phyloP scores from a whole-genome alignment of 2,329 filamentous ascomycete species.

The Monilinia aucupariae region DNA sequence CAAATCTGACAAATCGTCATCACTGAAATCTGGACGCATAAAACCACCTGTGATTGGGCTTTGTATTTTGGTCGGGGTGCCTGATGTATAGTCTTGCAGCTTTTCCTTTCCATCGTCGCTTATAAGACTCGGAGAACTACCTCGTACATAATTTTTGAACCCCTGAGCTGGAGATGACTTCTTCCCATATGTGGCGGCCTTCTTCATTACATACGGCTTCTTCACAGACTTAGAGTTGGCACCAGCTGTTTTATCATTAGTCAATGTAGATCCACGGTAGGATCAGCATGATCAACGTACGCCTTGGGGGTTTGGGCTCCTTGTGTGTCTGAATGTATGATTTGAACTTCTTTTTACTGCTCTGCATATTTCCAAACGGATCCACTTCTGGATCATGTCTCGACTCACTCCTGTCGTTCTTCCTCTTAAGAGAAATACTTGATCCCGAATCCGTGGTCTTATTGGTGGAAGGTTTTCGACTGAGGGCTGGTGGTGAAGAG shows the following conservation, averaged over 20 bases:
- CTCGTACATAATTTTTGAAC: slow-evolving; percentile 1
- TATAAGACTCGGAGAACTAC: slow-evolving; percentile 9
- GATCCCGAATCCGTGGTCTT: slow-evolving; percentile 6
- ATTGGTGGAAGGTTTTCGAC: background rate
- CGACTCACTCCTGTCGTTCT: slow-evolving; percentile 14
- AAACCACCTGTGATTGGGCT: slow-evolving; percentile 6
- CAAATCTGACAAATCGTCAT: slow-evolving; percentile 1
- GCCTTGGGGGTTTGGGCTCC: background rate
- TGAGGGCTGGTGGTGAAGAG: background rate
- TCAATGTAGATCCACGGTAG: background rate
- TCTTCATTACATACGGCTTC: background rate
- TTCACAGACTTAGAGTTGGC: background rate
- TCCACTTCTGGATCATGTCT: slow-evolving; percentile 21
- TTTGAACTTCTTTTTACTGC: slow-evolving; percentile 11
- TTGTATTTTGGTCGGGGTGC: background rate
- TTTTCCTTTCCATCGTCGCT: slow-evolving; percentile 2
- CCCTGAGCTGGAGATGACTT: background rate
- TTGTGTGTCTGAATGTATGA: slow-evolving; percentile 8
- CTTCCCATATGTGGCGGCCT: slow-evolving; percentile 5
- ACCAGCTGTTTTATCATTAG: slow-evolving; percentile 11
- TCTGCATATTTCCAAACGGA: slow-evolving; percentile 19
- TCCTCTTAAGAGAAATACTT: slow-evolving; percentile 21
- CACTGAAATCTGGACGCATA: background rate
- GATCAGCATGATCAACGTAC: background rate
- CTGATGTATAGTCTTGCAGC: background rate